phyloP scores from a whole-genome alignment of 306 rosid species.

The Fagus sylvatica region DNA sequence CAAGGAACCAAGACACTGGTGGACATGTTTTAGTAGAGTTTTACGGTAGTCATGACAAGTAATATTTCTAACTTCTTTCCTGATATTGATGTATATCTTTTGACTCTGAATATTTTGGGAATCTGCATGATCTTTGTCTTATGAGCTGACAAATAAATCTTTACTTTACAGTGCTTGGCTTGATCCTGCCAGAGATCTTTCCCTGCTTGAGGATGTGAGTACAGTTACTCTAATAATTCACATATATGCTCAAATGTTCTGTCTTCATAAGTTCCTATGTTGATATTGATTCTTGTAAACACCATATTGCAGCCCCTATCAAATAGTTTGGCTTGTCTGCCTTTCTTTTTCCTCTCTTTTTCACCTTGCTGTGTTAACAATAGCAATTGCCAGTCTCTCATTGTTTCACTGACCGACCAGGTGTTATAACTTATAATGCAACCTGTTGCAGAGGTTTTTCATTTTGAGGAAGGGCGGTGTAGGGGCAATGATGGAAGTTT shows the following conservation, averaged over 20 bases:
- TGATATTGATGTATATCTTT: conserved; percentile 32
- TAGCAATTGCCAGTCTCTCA: neutral
- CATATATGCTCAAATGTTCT: neutral
- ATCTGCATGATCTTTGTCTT: conserved; percentile 15
- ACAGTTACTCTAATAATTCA: conserved; percentile 18
- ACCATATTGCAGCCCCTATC: conserved; percentile 10
- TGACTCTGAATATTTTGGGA: conserved; percentile 7
- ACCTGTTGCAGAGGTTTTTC: neutral
- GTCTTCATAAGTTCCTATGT: conserved; percentile 6
- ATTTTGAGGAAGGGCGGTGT: neutral
- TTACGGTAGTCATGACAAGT: conserved; percentile 38
- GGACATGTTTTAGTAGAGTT: conserved; percentile 54
- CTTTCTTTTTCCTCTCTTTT: neutral
- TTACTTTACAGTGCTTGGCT: conserved; percentile 50
- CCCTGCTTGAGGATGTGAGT: conserved; percentile 54
- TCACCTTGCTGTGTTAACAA: neutral
- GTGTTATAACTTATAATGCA: neutral
- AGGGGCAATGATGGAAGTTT: neutral
- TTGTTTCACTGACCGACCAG: neutral
- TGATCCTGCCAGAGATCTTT: conserved; percentile 50
- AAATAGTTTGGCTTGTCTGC: neutral
- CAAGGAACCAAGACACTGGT: conserved; percentile 23
- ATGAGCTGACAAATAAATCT: conserved; percentile 14
- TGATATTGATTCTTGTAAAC: conserved; percentile 26
- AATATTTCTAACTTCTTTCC: conserved; percentile 2